Base-by-base conservation (phyloP, 116 monocot species). In the Cymodocea nodosa region DNA sequence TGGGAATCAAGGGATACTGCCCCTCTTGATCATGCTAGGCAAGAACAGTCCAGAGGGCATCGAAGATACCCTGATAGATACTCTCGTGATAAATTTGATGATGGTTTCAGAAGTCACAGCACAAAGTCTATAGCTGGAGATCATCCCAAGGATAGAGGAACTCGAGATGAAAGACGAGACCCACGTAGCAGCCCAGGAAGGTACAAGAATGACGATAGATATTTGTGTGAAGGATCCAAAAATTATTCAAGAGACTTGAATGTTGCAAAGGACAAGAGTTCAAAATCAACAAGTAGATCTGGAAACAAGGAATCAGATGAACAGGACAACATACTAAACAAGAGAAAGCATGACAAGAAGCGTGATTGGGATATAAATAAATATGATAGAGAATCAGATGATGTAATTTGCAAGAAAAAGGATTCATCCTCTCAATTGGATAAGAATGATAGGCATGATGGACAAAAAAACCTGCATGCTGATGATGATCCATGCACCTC, bases 291-390 rank as follows among this genome's bases (percentile, higher is more conserved):
- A 65, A 56, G 56, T n/a, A 55, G 59, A 54, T 70, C 63, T 51
- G 59, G 51, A 10, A 69, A 63, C 19, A 79, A 67, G 40, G 81
- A 86, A 49, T 18, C 48, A 35, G 40, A 70, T 63, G 72, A 37
- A n/a, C 68, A 59, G 35, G 70, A 71, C 56, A 65, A 66, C 20
- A 17, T 68, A 24, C 36, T 64, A 17, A 68, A 63, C 17, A 87
- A 77, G 75, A 87, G 73, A 58, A 83, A 74, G 44, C 55, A 62
- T 48, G 69, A 52, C 70, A 71, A 76, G 56, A 79, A 83, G 61
- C 56, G 11, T 68, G 88, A 76, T 2, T 73, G 64, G 58, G 60
- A 50, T 24, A 78, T 68, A 64, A 74, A 83, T 19, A 83, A 73
- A 65, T 71, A 52, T 66, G n/a, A 9, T 50, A 60, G 52, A 51